Percentiles rank a stretch among this genome's conserved stretches.
These are phyloP conservation scores for Micromonas pusilla DNA, from an alignment of 139 green algal genomes.

Conservation along the genomic window DNA sequence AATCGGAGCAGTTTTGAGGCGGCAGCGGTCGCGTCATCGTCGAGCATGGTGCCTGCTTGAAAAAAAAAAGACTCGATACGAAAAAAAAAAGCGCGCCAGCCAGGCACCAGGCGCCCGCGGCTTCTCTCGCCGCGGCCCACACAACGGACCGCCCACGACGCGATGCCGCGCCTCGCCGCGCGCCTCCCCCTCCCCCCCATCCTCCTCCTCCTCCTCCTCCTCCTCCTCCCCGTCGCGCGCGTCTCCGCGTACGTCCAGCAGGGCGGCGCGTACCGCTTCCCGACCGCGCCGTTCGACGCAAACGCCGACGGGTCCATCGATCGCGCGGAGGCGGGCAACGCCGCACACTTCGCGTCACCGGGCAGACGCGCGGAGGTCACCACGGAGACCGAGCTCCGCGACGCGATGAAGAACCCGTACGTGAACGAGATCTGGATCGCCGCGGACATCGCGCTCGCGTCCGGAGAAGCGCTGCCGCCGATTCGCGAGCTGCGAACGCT, in stretches of 20 bases:
- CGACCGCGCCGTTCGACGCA: background rate
- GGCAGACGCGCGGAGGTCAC: background rate
- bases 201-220: background rate
- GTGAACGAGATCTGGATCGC: background rate
- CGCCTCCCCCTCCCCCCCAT: too few relatives aligned
- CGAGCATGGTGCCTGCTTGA: background rate
- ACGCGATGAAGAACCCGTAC: background rate
- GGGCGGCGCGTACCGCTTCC: background rate
- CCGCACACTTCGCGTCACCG: too few relatives aligned
- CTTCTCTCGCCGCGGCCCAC: too few relatives aligned
- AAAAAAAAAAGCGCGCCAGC: too few relatives aligned
- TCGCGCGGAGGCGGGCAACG: background rate
- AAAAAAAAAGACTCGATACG: conserved; percentile 2
- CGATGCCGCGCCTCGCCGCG: too few relatives aligned
- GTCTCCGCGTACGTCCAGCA: background rate
- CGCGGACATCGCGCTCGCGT: background rate
- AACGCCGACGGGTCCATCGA: too few relatives aligned
- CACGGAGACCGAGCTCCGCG: background rate
- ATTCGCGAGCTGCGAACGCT: background rate
- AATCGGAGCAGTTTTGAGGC: background rate
- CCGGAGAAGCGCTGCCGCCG: background rate
- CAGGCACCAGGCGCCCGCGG: too few relatives aligned
- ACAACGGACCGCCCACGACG: too few relatives aligned
- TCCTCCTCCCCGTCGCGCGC: background rate
- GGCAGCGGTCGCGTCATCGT: background rate